Percentiles rank a stretch among this genome's conserved stretches.
Conservation (phyloP, 2,329 filamentous ascomycete species). For the Pseudocercospora musae region DNA sequence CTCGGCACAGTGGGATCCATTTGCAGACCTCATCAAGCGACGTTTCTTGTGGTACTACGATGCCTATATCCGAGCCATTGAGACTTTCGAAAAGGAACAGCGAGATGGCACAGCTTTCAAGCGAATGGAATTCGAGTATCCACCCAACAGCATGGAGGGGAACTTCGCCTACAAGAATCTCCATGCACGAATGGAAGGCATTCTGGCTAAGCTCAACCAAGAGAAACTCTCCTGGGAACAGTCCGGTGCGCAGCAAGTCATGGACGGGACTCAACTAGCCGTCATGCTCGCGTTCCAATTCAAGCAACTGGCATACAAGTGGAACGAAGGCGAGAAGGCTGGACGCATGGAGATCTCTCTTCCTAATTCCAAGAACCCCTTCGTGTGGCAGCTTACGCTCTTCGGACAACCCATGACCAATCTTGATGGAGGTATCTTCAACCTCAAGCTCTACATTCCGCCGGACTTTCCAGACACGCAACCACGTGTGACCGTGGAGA, state of each 20-base stretch:
- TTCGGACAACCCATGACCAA: constrained; percentile 92
- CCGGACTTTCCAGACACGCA: constrained; percentile 84
- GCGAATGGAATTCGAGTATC: constrained; percentile 84
- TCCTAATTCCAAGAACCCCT: constrained; percentile 72
- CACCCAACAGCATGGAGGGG: constrained; percentile 78
- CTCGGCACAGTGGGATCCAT: constrained; percentile 69
- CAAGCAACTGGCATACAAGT: constrained; percentile 73
- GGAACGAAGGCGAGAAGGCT: constrained; percentile 60
- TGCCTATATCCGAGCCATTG: constrained; percentile 71
- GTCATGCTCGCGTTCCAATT: constrained; percentile 81
- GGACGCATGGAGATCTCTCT: constrained; percentile 73
- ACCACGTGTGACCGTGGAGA: constrained; percentile 77
- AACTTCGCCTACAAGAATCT: constrained; percentile 77
- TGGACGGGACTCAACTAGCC: constrained; percentile 69
- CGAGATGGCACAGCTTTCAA: constrained; percentile 60
- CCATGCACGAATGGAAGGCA: constrained; percentile 62
- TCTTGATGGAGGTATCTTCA: constrained; percentile 85
- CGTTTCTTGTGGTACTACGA: constrained; percentile 96
- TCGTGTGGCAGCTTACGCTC: constrained; percentile 83
- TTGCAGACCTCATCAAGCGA: constrained; percentile 84
- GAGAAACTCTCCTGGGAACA: constrained; percentile 70
- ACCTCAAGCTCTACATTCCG: constrained; percentile 74
- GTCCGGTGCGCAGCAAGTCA: constrained; percentile 62
- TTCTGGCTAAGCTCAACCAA: constrained; percentile 67
- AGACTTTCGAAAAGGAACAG: constrained; percentile 60